Evolutionary conservation across 352 stramenopile species (phyloP), one percentile per base, ranked within the genome.

Genomic region (Pythium dissotocum): DNA sequence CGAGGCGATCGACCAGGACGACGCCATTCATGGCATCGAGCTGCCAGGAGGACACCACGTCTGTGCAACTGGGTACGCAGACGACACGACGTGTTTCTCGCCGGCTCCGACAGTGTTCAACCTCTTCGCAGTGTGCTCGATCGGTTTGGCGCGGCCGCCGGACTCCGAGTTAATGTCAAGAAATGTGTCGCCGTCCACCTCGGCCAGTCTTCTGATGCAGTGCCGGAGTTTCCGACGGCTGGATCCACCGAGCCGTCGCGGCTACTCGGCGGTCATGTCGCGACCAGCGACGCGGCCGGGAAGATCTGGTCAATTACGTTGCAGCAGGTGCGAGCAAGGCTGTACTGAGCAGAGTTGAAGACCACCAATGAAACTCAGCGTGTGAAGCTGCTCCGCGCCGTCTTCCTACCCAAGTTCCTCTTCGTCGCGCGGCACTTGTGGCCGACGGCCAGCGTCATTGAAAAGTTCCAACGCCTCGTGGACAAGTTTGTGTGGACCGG

Each of bases 351-450:
- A 3, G 21, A 24, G 30, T 0, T 58, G 7, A 66, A 71, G 24
- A 71, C 65, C 2, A 66, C 57, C 12, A 55, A 71, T 32, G 58
- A 52, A 6, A n/a, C 62, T 0, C 65, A 71, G 26, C 65, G 58
- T 2, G 40, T 58, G 2, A 32, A 66, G 26, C 30, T 71, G 5
- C 28, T 35, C 1, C 26, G 32, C 2, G 58, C 58, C 0, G 55
- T 71, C 24, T 0, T 62, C 0, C 5, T 71, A 0, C 65, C 65
- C 2, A 71, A 71, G 49, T 52, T 65, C 9, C 38, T 51, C 0
- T 71, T 61, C 21, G 51, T 71, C 7, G 57, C 49, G 0, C 35
- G 58, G 0, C 65, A 71, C 26, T 5, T 21, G 48, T 66, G 60
- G 60, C 60, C 60, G 4, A 38, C 13, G 3, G 60, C 60, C 6